Percentiles rank a stretch among this genome's conserved stretches.
Conservation (phyloP, 2,329 filamentous ascomycete species). For the Penicillium corylophilum region DNA sequence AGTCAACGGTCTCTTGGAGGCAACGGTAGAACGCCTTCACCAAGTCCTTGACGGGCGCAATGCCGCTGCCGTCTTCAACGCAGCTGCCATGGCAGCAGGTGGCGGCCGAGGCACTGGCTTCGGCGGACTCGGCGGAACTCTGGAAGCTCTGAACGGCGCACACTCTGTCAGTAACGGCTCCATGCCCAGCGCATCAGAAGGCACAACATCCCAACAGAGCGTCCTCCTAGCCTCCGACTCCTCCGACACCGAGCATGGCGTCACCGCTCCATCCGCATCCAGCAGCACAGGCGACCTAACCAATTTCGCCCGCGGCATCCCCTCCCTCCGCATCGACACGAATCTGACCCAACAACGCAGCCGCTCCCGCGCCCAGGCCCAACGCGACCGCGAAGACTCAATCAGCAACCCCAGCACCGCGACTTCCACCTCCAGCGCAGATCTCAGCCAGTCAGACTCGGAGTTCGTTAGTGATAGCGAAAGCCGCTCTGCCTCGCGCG, state of each 20-base stretch:
- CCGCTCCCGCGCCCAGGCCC: background rate
- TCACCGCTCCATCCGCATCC: slow-evolving; percentile 24
- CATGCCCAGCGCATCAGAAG: slow-evolving; percentile 21
- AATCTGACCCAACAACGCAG: slow-evolving; percentile 29
- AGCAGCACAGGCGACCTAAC: slow-evolving; percentile 29
- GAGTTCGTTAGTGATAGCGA: slow-evolving; percentile 30
- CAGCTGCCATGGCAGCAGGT: slow-evolving; percentile 94
- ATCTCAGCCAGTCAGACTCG: slow-evolving; percentile 40
- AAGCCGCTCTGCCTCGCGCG: slow-evolving; percentile 34
- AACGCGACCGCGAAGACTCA: slow-evolving; percentile 40
- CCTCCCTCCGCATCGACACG: slow-evolving; percentile 43
- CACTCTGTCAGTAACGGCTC: slow-evolving; percentile 26
- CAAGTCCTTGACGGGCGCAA: slow-evolving; percentile 87
- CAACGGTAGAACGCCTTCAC: slow-evolving; percentile 87
- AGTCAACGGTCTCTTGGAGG: slow-evolving; percentile 87
- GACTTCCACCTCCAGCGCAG: slow-evolving; percentile 40
- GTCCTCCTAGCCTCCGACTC: slow-evolving; percentile 36
- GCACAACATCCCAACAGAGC: slow-evolving; percentile 28
- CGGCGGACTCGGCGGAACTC: slow-evolving; percentile 51
- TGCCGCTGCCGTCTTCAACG: slow-evolving; percentile 95
- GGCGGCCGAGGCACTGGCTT: slow-evolving; percentile 81
- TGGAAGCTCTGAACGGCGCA: slow-evolving; percentile 43
- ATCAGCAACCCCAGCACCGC: slow-evolving; percentile 39
- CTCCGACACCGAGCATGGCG: slow-evolving; percentile 41
- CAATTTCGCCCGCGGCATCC: slow-evolving; percentile 30